Evolutionary conservation across 139 green algal species (phyloP).

Genomic region (Chlorella sp.): DNA sequence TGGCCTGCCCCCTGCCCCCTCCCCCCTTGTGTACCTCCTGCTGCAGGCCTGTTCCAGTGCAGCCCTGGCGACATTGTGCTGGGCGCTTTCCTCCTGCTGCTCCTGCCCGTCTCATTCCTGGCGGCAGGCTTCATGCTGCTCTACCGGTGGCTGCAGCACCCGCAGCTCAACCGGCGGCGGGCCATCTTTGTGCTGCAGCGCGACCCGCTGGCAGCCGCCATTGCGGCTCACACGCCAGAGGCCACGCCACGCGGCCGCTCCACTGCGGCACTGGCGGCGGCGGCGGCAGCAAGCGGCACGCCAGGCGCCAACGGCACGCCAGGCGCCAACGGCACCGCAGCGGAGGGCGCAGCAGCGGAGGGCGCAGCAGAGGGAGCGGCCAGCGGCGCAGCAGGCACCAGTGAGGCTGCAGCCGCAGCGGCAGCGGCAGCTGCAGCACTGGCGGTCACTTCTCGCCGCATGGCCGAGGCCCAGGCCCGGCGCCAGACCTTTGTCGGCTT

Average conservation of each 20-base stretch:
- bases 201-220: constrained; percentile 3
- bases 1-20: background rate
- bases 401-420: background rate
- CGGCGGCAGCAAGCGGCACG: background rate
- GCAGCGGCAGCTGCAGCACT: background rate
- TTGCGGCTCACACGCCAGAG: background rate
- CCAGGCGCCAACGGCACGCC: background rate
- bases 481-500: constrained; percentile 8
- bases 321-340: background rate
- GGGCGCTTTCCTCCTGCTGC: constrained; percentile 40
- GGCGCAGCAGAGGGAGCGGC: background rate
- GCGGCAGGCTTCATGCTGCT: constrained; percentile 20
- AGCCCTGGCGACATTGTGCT: constrained; percentile 40
- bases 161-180: background rate
- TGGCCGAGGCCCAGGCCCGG: background rate
- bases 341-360: background rate
- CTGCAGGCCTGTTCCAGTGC: constrained; percentile 47
- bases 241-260: background rate
- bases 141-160: constrained; percentile 31
- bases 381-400: background rate
- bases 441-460: too few relatives aligned
- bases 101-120: constrained; percentile 43
- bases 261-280: too few relatives aligned
- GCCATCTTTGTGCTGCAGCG: constrained; percentile 36
- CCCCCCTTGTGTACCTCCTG: too few relatives aligned